Base-by-base conservation (phyloP, 2,329 filamentous ascomycete genomes). In the Xylaria polymorpha region DNA sequence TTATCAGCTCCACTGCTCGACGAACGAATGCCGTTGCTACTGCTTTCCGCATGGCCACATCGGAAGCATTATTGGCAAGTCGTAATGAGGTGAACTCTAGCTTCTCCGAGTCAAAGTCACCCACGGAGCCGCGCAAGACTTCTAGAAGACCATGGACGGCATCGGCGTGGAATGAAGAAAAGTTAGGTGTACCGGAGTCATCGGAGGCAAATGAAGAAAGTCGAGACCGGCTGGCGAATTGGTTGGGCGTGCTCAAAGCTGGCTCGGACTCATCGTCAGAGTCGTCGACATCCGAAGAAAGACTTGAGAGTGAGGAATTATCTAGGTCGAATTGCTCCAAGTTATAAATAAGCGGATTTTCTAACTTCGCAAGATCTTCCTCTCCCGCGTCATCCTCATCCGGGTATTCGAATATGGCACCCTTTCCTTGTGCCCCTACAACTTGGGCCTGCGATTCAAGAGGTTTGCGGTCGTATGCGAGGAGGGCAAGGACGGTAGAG, bases 71-170 rank as follows among this genome's bases (percentile, higher is more conserved):
- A 76, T 92, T 93, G 64, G 91, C 92, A 80, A 99, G 93, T 12
- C 95, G 91, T n/a, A 98, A 85, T 56, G 94, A 93, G 84, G 94
- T 97, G 71, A 99, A 92, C 79, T 99, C 96, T 41, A 98, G 88
- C 79, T 95, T 94, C 59, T 89, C 88, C 2, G 85, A 85, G 76
- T 97, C 94, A 72, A 97, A 96, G 78, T 97, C 93, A 12, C 90
- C 88, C 15, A 88, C 87, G 14, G 90, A 89, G 25, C 90, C 91
- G 61, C 92, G 91, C 50, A 98, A 85, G 29, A 94, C 92, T 76
- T 98, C 94, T 70, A 94, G 87, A n/a, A 98, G 87, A 69, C 93
- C 95, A 72, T 90, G 86, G 3, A 95, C 92, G 32, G 95, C 95
- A 77, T 98, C 95, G 70, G 91, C 86, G 79, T 97, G 93, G 86